Evolutionary conservation across 208 protist species (phyloP), one percentile per base, ranked within the genome.

Genomic region (Acanthamoeba castellanii): DNA sequence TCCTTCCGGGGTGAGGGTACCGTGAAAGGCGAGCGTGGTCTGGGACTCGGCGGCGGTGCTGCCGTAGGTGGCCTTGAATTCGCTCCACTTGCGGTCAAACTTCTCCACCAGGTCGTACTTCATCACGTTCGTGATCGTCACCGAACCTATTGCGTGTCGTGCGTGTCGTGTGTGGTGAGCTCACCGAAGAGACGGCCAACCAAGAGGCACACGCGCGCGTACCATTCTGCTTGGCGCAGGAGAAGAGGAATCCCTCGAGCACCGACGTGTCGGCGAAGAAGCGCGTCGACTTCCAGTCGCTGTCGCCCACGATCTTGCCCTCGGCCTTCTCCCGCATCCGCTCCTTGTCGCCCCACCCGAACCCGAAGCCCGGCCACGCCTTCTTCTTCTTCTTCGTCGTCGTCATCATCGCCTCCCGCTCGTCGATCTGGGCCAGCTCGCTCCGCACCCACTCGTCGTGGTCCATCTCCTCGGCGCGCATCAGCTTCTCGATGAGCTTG

Each of bases 61-160:
- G 5, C 91, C 91, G 50, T 94, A 94, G 11, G 5, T 64, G 55
- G 37, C 72, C 91, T 94, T 82, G 45, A 87, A 94, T 25, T 85
- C 72, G 52, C 22, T 37, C 91, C 91, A 94, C 50, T 94, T 81
- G 25, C 55, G 42, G n/a, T 94, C 91, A n/a, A 94, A 94, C 14
- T 70, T 68, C 42, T 85, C 50, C 14, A 94, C 25, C 68, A 94
- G 52, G n/a, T 81, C 87, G 59, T 30, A 78, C 64, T 78, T 70
- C 87, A 92, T 70, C 27, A 92, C 87, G 30, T 92, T 92, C 20
- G 66, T 78, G 9, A 92, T 92, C 32, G 87, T 92, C 27, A 92
- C 87, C 27, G 22, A 34, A 9, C 87, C 64, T 50, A 3, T 76
- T 78, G 59, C 59, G 59, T 9, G 59, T 45, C 3, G 37, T 42